These are phyloP conservation scores for Hypoxylon sp. DNA, from an alignment of 2,329 filamentous ascomycete genomes.

Conservation along the genomic window DNA sequence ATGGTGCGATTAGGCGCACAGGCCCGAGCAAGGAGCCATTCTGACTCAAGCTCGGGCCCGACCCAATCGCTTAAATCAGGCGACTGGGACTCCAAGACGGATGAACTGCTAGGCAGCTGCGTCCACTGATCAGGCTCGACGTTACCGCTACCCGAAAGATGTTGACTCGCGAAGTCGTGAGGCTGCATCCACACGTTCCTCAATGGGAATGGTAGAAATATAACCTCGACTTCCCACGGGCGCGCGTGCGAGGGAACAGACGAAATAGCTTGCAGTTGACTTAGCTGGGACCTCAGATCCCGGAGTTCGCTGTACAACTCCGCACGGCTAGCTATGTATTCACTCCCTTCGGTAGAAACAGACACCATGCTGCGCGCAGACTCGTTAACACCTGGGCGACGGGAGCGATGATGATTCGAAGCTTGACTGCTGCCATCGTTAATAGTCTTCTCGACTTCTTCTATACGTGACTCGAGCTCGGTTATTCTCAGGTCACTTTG, in stretches of 20 bases:
- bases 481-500: constrained; percentile 74
- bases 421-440: constrained; percentile 60
- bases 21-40: constrained; percentile 77
- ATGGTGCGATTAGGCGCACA: constrained; percentile 72
- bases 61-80: constrained; percentile 63
- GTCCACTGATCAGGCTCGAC: constrained; percentile 65
- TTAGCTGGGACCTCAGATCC: constrained; percentile 62
- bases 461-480: constrained; percentile 74
- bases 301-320: constrained; percentile 66
- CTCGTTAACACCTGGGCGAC: constrained; percentile 57
- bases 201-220: constrained; percentile 77
- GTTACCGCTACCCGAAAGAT: constrained; percentile 48
- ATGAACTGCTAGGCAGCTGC: constrained; percentile 63
- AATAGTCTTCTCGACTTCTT: constrained; percentile 68
- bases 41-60: constrained; percentile 60
- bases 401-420: constrained; percentile 54
- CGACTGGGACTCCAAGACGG: constrained; percentile 61
- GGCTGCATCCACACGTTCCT: constrained; percentile 67
- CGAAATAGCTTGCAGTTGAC: constrained; percentile 66
- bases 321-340: constrained; percentile 56
- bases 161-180: constrained; percentile 60
- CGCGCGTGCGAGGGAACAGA: constrained; percentile 70
- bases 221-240: constrained; percentile 81
- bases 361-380: constrained; percentile 62
- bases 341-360: constrained; percentile 58